Conservation (phyloP, 2,329 filamentous ascomycete species). For the Nothophoma quercina region DNA sequence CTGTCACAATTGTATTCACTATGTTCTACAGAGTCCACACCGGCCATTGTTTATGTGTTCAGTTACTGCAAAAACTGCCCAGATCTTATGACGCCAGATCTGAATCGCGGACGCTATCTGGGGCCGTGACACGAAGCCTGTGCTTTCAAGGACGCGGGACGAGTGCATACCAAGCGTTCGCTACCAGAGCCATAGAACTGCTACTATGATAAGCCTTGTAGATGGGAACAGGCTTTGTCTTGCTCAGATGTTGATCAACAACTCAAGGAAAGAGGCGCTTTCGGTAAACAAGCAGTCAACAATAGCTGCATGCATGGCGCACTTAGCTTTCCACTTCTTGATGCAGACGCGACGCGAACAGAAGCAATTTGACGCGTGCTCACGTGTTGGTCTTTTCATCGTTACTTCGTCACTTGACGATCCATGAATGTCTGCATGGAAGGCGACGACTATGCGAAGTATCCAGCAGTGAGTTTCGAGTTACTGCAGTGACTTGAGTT, state of each 20-base stretch:
- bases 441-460: too few species aligned
- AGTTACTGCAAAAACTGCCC: too few species aligned
- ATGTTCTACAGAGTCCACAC: too few species aligned
- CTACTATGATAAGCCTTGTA: neutral
- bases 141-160: constrained; percentile 3
- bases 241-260: too few species aligned
- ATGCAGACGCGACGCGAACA: constrained; percentile 10
- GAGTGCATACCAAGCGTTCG: constrained; percentile 6
- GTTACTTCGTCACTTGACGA: neutral
- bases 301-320: constrained; percentile 9
- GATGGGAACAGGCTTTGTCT: too few species aligned
- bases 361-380: constrained; percentile 6
- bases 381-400: neutral
- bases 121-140: constrained; percentile 3
- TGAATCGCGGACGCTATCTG: neutral
- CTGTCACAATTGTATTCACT: too few species aligned
- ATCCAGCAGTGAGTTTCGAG: too few species aligned
- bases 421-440: too few species aligned
- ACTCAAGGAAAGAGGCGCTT: neutral
- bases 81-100: neutral
- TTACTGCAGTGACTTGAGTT: too few species aligned
- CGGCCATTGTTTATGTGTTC: too few species aligned
- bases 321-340: constrained; percentile 11
- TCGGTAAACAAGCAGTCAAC: neutral
- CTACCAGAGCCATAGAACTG: neutral